Evolutionary conservation across 179 eudicot genomes (phyloP).

Genomic region (Spinacia oleracea): DNA sequence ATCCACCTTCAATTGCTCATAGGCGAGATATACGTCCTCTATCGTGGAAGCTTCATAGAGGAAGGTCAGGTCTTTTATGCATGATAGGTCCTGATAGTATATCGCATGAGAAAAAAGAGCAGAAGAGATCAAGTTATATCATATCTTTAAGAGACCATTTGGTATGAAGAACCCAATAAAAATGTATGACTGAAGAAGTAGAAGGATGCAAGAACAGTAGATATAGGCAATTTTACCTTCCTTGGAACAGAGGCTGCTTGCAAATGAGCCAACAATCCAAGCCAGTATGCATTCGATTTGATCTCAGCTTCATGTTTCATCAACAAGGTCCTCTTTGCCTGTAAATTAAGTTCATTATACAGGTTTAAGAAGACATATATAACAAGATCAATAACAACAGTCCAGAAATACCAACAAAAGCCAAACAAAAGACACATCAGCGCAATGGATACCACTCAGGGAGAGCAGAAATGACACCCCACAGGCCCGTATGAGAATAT

Average conservation of each 20-base stretch:
- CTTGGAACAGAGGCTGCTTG: slow-evolving; percentile 89
- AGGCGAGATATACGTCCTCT: slow-evolving; percentile 78
- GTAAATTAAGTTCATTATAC: slow-evolving; percentile 19
- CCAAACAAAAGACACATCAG: background rate
- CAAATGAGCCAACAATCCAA: slow-evolving; percentile 91
- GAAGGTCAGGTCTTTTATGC: slow-evolving; percentile 78
- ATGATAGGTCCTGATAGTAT: slow-evolving; percentile 66
- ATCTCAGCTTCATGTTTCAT: slow-evolving; percentile 99
- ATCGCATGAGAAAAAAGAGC: slow-evolving; percentile 12
- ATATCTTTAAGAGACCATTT: slow-evolving; percentile 4
- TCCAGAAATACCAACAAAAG: slow-evolving; percentile 5
- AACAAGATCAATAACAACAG: slow-evolving; percentile 11
- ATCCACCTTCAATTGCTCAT: slow-evolving; percentile 83
- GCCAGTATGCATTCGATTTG: slow-evolving; percentile 96
- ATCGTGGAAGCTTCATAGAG: slow-evolving; percentile 81
- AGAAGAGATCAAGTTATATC: slow-evolving; percentile 4
- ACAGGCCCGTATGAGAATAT: background rate
- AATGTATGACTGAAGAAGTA: background rate
- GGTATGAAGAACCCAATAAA: slow-evolving; percentile 1
- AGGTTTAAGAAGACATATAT: background rate
- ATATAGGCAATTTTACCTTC: slow-evolving; percentile 52
- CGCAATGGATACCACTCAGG: background rate
- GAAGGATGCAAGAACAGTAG: background rate
- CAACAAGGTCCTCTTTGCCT: slow-evolving; percentile 90
- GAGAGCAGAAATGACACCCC: background rate